Evolutionary conservation across 768 basidiomycete genomes (phyloP).

Genomic region (Fistulinella prunicolor): DNA sequence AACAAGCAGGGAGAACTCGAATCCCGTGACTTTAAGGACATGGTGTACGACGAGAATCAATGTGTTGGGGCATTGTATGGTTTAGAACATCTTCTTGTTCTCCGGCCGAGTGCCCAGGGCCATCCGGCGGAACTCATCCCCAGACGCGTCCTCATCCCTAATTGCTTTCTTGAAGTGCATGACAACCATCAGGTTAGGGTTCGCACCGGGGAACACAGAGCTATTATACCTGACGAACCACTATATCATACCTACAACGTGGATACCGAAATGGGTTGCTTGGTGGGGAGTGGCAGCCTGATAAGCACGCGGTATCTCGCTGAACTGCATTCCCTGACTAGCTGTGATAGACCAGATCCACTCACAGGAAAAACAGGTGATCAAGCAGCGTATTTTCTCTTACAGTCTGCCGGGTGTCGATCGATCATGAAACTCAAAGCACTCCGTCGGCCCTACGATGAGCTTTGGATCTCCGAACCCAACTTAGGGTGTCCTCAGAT

Average conservation of each 20-base stretch:
- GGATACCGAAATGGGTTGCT: constrained; percentile 28
- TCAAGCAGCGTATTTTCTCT: constrained; percentile 39
- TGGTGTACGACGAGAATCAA: constrained; percentile 40
- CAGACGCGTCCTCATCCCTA: constrained; percentile 36
- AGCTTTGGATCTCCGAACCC: too few species aligned
- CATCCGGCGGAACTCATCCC: neutral
- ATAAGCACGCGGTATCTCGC: constrained; percentile 33
- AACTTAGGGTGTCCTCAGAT: too few species aligned
- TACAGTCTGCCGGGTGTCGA: constrained; percentile 35
- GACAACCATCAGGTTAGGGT: constrained; percentile 11
- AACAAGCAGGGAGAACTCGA: constrained; percentile 32
- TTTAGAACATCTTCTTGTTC: constrained; percentile 38
- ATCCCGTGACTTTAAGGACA: constrained; percentile 37
- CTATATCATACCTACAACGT: constrained; percentile 30
- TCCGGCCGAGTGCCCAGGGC: constrained; percentile 23
- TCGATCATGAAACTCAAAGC: constrained; percentile 37
- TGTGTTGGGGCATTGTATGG: constrained; percentile 43
- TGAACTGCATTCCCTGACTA: constrained; percentile 45
- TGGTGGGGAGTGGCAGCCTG: constrained; percentile 24
- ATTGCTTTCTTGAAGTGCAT: too few species aligned
- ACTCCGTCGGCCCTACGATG: too few species aligned
- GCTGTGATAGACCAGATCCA: constrained; percentile 40
- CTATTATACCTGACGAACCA: neutral
- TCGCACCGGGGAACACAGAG: neutral
- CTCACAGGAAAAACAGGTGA: constrained; percentile 43